A percentile compares a stretch with the other conserved stretches of the same genome.
phyloP scores from a whole-genome alignment of 768 basidiomycete species.

The Collybia nuda region DNA sequence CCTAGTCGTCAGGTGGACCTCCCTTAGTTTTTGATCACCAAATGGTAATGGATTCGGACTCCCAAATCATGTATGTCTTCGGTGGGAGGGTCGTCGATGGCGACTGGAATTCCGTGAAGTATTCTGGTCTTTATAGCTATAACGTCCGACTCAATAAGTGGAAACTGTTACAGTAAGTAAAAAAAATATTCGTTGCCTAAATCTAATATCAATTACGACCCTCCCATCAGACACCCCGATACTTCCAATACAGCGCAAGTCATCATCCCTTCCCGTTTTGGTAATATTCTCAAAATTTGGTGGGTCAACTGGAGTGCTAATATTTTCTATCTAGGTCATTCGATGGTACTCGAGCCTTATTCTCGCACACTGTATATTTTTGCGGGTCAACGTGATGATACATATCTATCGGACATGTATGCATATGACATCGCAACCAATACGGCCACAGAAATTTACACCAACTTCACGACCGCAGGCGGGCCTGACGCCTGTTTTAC shows the following conservation, averaged over 20 bases:
- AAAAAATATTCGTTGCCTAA: background rate
- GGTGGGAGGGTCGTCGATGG: slow-evolving; percentile 75
- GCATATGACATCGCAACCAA: slow-evolving; percentile 62
- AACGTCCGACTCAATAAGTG: slow-evolving; percentile 65
- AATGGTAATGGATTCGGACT: slow-evolving; percentile 72
- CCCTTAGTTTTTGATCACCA: slow-evolving; percentile 79
- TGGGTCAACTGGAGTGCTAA: background rate
- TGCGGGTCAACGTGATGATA: slow-evolving; percentile 69
- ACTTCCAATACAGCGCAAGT: slow-evolving; percentile 29
- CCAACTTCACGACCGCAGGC: slow-evolving; percentile 58
- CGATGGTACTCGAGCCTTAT: slow-evolving; percentile 73
- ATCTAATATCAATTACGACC: background rate
- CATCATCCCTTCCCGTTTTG: slow-evolving; percentile 60
- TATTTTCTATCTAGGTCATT: slow-evolving; percentile 52
- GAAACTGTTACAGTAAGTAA: slow-evolving; percentile 63
- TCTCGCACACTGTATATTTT: slow-evolving; percentile 67
- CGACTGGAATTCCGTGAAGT: slow-evolving; percentile 58
- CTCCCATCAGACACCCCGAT: slow-evolving; percentile 21
- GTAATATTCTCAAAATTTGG: slow-evolving; percentile 27
- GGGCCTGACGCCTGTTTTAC: slow-evolving; percentile 76
- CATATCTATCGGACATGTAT: slow-evolving; percentile 75
- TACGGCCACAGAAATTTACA: slow-evolving; percentile 58
- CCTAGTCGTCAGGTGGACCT: slow-evolving; percentile 64
- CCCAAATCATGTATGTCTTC: slow-evolving; percentile 72
- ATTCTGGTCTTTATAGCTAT: slow-evolving; percentile 75